Evolutionary conservation across 371 early-diverging fungal species (phyloP).

Genomic region (Mucor indicus): DNA sequence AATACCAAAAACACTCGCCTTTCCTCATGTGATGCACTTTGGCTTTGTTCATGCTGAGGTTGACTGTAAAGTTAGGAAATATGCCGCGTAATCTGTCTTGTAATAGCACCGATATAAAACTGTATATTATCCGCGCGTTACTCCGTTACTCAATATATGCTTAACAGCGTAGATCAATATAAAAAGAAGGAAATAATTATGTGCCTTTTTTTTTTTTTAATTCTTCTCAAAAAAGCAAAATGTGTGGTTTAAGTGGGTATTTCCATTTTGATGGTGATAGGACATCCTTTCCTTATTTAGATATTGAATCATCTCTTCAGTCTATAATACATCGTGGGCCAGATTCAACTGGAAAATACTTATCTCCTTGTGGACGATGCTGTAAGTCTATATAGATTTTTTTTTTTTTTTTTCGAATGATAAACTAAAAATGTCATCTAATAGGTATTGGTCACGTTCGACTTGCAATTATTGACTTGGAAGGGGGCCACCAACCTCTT

Average conservation of each 20-base stretch:
- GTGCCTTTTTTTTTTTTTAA: not conserved
- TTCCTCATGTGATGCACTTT: too few species aligned
- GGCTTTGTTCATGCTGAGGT: too few species aligned
- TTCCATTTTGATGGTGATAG: slow-evolving; percentile 13
- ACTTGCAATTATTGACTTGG: slow-evolving; percentile 17
- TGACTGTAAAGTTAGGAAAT: too few species aligned
- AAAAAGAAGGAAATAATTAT: too few species aligned
- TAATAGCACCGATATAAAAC: too few species aligned
- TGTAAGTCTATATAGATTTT: slow-evolving; percentile 11
- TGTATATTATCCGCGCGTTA: too few species aligned
- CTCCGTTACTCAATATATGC: too few species aligned
- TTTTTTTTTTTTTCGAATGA: not conserved
- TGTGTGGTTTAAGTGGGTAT: slow-evolving; percentile 20
- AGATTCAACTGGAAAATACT: slow-evolving; percentile 7
- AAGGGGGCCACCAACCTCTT: slow-evolving; percentile 16
- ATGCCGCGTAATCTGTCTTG: too few species aligned
- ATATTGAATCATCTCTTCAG: slow-evolving; percentile 9
- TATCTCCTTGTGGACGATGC: slow-evolving; percentile 16
- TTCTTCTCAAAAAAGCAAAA: not conserved
- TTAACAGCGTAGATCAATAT: too few species aligned
- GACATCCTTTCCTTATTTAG: too few species aligned
- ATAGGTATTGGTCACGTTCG: slow-evolving; percentile 17
- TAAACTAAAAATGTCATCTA: not conserved
- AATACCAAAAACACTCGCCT: too few species aligned
- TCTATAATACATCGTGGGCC: slow-evolving; percentile 14